phyloP scores from a whole-genome alignment of 805 yeast species.

The Saccharomycopsis microspora region DNA sequence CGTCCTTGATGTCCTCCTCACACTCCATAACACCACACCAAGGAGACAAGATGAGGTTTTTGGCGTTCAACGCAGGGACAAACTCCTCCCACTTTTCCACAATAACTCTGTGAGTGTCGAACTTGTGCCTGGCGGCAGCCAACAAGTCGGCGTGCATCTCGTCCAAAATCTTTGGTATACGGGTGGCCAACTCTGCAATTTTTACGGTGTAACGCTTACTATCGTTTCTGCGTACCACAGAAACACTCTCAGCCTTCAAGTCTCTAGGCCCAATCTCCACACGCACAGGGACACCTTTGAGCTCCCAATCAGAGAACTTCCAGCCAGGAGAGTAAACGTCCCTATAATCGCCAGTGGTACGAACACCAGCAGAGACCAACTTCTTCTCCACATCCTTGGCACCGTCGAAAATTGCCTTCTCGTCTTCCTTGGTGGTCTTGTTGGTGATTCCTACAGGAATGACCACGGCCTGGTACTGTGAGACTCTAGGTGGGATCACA shows the following conservation, averaged over 20 bases:
- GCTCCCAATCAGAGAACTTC: constrained; percentile 96
- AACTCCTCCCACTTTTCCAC: constrained; percentile 87
- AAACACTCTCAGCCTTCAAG: constrained; percentile 62
- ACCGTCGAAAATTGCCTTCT: constrained; percentile 55
- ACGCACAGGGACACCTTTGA: constrained; percentile 91
- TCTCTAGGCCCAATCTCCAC: constrained; percentile 96
- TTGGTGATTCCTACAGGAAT: constrained; percentile 92
- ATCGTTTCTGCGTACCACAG: constrained; percentile 89
- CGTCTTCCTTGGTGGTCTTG: constrained; percentile 70
- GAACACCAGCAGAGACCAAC: constrained; percentile 50
- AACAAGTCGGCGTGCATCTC: constrained; percentile 69
- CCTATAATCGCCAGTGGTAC: constrained; percentile 80
- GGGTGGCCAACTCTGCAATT: constrained; percentile 50
- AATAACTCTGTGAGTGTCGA: constrained; percentile 71
- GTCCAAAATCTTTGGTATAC: constrained; percentile 69
- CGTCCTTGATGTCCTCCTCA: constrained; percentile 94
- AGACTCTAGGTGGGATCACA: constrained; percentile 94
- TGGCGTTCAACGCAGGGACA: constrained; percentile 82
- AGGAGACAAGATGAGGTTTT: constrained; percentile 86
- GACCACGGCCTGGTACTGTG: constrained; percentile 84
- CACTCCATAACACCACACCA: constrained; percentile 95
- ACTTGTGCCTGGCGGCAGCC: constrained; percentile 67
- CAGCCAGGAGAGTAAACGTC: constrained; percentile 96
- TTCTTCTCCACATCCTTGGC: constrained; percentile 58
- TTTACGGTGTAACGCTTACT: constrained; percentile 62